These are phyloP conservation scores for Suhomyces coccinellae DNA, from an alignment of 1,139 yeast species.

Conservation along the genomic window DNA sequence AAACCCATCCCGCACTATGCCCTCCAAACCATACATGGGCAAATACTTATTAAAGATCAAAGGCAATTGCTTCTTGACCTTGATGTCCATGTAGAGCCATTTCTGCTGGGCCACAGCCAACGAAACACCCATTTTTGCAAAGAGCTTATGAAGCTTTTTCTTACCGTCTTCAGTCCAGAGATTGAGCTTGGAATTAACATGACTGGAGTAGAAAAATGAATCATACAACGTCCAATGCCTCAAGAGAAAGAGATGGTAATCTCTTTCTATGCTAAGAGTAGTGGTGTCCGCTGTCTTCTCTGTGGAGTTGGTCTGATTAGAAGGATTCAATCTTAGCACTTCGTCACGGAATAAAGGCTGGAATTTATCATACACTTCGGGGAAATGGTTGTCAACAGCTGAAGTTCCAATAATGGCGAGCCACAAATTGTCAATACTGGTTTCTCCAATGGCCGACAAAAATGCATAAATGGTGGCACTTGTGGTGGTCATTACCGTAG, in stretches of 20 bases:
- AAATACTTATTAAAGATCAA: constrained; percentile 68
- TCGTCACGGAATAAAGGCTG: constrained; percentile 81
- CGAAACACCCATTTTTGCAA: constrained; percentile 96
- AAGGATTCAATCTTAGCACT: constrained; percentile 64
- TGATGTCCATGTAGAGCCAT: constrained; percentile 88
- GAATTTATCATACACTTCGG: constrained; percentile 71
- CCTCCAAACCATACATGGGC: constrained; percentile 78
- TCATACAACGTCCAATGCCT: constrained; percentile 95
- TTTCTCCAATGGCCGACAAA: constrained; percentile 68
- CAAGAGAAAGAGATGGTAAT: constrained; percentile 79
- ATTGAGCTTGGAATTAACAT: constrained; percentile 81
- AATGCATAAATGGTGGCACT: constrained; percentile 80
- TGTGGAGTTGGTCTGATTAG: constrained; percentile 17
- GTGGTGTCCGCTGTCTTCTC: constrained; percentile 61
- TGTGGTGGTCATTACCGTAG: constrained; percentile 72
- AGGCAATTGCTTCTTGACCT: constrained; percentile 72
- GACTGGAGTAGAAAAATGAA: constrained; percentile 84
- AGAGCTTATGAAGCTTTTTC: constrained; percentile 80
- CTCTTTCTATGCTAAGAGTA: constrained; percentile 69
- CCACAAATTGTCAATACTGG: constrained; percentile 71
- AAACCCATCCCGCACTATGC: constrained; percentile 82
- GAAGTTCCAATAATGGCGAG: constrained; percentile 86
- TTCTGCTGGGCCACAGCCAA: constrained; percentile 84
- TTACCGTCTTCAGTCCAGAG: constrained; percentile 93
- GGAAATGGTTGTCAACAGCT: constrained; percentile 71